Evolutionary conservation across 2,329 filamentous ascomycete genomes (phyloP), one percentile per base, ranked within the genome.

Genomic region (Coniella lustricola): DNA sequence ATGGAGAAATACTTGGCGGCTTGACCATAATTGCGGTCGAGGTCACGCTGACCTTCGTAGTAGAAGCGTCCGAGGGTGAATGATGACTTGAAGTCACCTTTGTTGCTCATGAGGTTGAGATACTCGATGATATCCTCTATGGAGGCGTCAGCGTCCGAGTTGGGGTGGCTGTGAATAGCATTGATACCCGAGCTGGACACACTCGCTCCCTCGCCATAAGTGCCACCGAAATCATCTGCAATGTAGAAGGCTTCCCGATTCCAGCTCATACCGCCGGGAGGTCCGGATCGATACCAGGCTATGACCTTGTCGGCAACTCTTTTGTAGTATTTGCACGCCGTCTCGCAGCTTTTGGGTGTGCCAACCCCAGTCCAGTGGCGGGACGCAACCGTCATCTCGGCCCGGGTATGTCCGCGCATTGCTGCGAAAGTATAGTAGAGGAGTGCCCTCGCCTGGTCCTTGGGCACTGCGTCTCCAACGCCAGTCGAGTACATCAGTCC

Each of bases 401-500:
- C 91, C 48, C 84, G 79, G 14, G 84, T 85, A 61, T 95, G 82
- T 17, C 89, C 91, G 47, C 81, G 81, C 55, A 90, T 76, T 1
- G 93, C 93, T 0, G 93, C 91, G 63, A 97, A 93, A 0, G 88
- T 95, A 65, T 98, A 91, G 66, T 96, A 97, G 35, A 97, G 73
- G 59, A 97, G 74, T 3, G 93, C 89, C 66, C 89, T 90, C 10
- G 90, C 90, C 67, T 97, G 93, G 59, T 98, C 87, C 37, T 81
- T 79, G 62, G 87, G 79, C 5, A 95, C 87, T 1, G 83, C 84
- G 29, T 81, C 81, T 14, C 88, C 90, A 50, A 98, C 76, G 0
- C 93, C 93, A 0, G 93, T 98, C 32, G 90, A 90, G 67, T 98
- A 91, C 78, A 95, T 93, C 58, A 98, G 81, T 0, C 88, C 93